phyloP scores from a whole-genome alignment of 495 filamentous ascomycete species.

The Chaetomium fimeti region DNA sequence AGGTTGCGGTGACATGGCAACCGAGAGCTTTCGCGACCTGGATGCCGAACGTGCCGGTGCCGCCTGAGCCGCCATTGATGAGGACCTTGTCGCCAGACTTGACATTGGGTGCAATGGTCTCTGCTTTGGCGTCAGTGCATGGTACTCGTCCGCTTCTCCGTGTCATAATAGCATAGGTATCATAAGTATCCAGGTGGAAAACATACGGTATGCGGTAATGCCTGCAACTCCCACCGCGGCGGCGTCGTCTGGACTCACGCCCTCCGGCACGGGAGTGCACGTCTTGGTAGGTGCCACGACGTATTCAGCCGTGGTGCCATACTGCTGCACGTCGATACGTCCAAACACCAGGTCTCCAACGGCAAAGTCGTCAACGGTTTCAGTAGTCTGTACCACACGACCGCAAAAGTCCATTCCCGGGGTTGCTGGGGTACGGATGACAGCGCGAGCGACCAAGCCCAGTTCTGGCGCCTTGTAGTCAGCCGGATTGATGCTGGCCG shows the following conservation, averaged over 20 bases:
- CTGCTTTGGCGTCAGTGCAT: too few relatives aligned
- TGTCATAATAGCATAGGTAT: too few relatives aligned
- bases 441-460: conserved; percentile 40
- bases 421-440: conserved; percentile 48
- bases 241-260: conserved; percentile 50
- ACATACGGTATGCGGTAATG: conserved; percentile 52
- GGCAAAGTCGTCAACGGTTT: conserved; percentile 32
- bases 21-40: conserved; percentile 67
- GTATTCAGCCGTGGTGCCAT: conserved; percentile 59
- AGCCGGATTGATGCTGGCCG: conserved; percentile 62
- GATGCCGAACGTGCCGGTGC: conserved; percentile 60
- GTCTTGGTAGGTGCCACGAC: conserved; percentile 32
- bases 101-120: conserved; percentile 50
- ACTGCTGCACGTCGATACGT: conserved; percentile 32
- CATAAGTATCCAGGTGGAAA: too few relatives aligned
- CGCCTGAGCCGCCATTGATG: conserved; percentile 67
- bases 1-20: conserved; percentile 60
- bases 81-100: conserved; percentile 58
- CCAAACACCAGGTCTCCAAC: conserved; percentile 59
- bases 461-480: conserved; percentile 69
- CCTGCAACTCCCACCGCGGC: conserved; percentile 57
- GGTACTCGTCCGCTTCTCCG: too few relatives aligned
- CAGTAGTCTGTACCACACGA: conserved; percentile 44
- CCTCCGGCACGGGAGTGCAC: conserved; percentile 48
- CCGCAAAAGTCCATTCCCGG: conserved; percentile 67